Base-by-base conservation (phyloP, 2,329 filamentous ascomycete species). In the Epichloe uncinata region DNA sequence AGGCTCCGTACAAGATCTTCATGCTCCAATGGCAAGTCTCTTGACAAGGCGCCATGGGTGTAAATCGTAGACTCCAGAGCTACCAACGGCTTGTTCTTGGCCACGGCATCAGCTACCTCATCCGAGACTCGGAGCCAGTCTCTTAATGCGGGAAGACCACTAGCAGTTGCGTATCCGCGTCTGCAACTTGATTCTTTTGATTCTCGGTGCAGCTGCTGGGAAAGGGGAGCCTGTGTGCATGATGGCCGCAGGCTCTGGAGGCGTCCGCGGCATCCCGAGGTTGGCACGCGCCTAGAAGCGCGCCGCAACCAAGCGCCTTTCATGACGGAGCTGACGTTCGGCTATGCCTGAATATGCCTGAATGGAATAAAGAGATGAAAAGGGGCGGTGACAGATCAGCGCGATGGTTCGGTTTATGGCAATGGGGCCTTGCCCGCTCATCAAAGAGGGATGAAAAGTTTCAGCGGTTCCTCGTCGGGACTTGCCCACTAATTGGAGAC, bases 1-100 rank as follows among this genome's bases (percentile, higher is more conserved):
- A 89, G 78, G 40, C 75, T 72, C 43, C 93, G 84, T 46, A 97
- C 85, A 40, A 94, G 75, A 12, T 82, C 81, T 61, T 96, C 87
- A 52, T 97, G 78, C 66, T 97, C 88, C 47, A 94, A 76, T 44
- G 84, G 77, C 18, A 79, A 69, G 43, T 77, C 74, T 35, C 81
- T 78, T n/a, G 87, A 87, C 13, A 98, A 73, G 20, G 85, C 82
- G 40, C 89, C 90, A 68, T 98, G 93, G 1, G 93, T 98, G 67
- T 98, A 97, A 58, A 98, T 97, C 4, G 93, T 95, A 2, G 87
- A 89, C 67, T 98, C 93, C 4, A 98, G 75, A 15, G 91, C 93
- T 11, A 98, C 90, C 4, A 98, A 83, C 0, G 93, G 91, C 59
- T 81, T 82, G 50, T 82, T 81, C 12, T 79, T 77, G 41, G 79